Base-by-base conservation (phyloP, 164 flowering plant genomes). In the Houttuynia cordata region DNA sequence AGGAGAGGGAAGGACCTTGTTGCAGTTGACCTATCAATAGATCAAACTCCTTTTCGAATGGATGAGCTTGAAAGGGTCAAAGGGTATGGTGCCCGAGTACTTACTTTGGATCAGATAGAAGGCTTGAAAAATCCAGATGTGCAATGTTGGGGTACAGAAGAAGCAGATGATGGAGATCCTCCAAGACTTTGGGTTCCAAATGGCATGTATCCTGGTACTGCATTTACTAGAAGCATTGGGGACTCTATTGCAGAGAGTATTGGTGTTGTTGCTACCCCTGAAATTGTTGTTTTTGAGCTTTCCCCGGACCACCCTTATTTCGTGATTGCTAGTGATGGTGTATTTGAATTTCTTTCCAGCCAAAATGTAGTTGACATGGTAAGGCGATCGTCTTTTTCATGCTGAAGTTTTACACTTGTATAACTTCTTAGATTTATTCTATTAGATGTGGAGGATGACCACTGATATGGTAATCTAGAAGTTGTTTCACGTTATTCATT, bases 201-300 rank as follows among this genome's bases (percentile, higher is more conserved):
- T 81, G 99, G 97, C 62, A 88, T 93, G 97, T 88, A 82, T 67
- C 97, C 97, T 61, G 99, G 99, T 24, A 93, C 99, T 0, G 99
- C 99, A 59, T 93, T 93, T 68, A 88, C 97, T 0, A 80, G 99
- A 73, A 93, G 99, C 65, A 68, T 93, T 45, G 99, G 99, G 20
- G 99, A 93, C 75, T 81, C 89, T 7, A 74, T 86, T 68, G 99
- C 99, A n/a, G 99, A 93, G 77, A 71, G 79, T 24, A 86, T 93
- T 76, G 99, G 99, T 4, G 99, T 93, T 67, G 88, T 90, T 68
- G 87, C 99, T 18, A 83, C 78, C 41, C 99, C 99, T 22, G 99
- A 93, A 69, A 78, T 93, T 63, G 86, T 82, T 63, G 89, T 78
- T 56, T 60, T 90, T 73, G 96, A 93, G 82, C 95, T 93, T 56